Evolutionary conservation across 176 grass and related monocot genomes (phyloP).

Genomic region (Carex parvula): DNA sequence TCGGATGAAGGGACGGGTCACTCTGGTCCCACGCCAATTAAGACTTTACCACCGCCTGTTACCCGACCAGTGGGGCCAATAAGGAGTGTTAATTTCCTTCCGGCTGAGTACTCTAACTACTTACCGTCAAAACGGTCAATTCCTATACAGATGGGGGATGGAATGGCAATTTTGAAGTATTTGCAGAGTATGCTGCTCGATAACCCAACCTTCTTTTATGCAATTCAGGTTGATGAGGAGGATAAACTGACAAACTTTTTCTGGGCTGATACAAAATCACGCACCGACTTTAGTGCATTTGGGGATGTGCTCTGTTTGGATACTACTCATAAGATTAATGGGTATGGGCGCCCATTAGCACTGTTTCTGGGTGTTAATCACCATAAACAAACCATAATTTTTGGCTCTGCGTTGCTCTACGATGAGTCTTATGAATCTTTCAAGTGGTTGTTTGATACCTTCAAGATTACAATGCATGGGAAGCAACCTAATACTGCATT

Average conservation of each 20-base stretch:
- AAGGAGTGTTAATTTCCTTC: conserved; percentile 69
- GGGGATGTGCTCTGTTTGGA: conserved; percentile 81
- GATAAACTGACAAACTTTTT: conserved; percentile 96
- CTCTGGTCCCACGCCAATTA: conserved; percentile 17
- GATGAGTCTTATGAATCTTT: conserved; percentile 95
- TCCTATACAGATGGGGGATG: conserved; percentile 85
- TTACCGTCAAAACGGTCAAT: conserved; percentile 77
- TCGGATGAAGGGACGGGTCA: conserved; percentile 28
- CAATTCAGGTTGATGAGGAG: conserved; percentile 97
- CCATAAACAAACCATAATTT: conserved; percentile 90
- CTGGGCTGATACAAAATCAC: conserved; percentile 93
- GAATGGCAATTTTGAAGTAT: conserved; percentile 87
- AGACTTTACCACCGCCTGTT: conserved; percentile 36
- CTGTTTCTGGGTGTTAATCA: conserved; percentile 91
- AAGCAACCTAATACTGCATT: conserved; percentile 78
- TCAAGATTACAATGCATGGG: conserved; percentile 90
- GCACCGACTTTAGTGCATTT: conserved; percentile 73
- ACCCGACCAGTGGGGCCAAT: conserved; percentile 68
- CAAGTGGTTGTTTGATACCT: conserved; percentile 98
- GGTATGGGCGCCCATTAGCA: conserved; percentile 82
- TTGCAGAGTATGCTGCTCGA: conserved; percentile 95
- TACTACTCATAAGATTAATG: conserved; percentile 90
- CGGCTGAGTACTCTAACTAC: conserved; percentile 85
- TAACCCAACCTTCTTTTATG: conserved; percentile 82
- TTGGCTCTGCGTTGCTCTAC: conserved; percentile 89